Percentiles rank a stretch among this genome's conserved stretches.
Conservation (phyloP, 768 basidiomycete genomes). For the Mycena rebaudengoi region DNA sequence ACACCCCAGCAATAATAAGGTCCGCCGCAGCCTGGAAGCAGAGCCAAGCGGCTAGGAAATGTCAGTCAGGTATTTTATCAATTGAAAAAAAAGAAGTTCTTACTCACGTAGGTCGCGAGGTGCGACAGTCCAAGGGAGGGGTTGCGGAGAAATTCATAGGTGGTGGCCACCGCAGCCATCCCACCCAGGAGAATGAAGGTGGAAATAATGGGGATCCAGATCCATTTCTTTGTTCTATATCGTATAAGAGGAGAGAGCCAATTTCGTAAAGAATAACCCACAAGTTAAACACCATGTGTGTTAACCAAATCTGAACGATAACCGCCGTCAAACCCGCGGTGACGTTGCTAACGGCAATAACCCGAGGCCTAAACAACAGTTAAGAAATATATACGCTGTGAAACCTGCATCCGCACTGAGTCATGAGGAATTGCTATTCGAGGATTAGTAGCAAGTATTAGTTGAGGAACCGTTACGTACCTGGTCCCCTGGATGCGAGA, state of each 20-base stretch:
- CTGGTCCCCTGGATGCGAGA: too few relatives aligned
- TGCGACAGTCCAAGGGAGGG: background rate
- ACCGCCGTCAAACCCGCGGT: background rate
- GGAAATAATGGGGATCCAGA: background rate
- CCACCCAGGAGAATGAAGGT: background rate
- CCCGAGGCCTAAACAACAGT: background rate
- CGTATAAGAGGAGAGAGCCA: background rate
- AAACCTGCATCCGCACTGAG: too few relatives aligned
- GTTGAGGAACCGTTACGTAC: too few relatives aligned
- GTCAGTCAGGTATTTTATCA: background rate
- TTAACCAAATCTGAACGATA: background rate
- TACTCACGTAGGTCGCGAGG: background rate
- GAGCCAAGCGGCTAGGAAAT: too few relatives aligned
- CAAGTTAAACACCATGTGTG: background rate
- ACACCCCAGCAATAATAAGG: background rate
- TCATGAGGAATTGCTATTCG: too few relatives aligned
- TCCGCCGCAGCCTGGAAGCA: background rate
- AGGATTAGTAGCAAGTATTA: too few relatives aligned
- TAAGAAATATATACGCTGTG: too few relatives aligned
- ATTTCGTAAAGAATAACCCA: background rate
- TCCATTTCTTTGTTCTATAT: background rate
- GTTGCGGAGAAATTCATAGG: background rate
- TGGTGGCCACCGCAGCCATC: background rate
- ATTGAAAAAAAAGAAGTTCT: background rate
- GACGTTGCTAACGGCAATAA: background rate